Conservation (phyloP, 371 early-diverging fungal genomes). For the Mucor irregularis region DNA sequence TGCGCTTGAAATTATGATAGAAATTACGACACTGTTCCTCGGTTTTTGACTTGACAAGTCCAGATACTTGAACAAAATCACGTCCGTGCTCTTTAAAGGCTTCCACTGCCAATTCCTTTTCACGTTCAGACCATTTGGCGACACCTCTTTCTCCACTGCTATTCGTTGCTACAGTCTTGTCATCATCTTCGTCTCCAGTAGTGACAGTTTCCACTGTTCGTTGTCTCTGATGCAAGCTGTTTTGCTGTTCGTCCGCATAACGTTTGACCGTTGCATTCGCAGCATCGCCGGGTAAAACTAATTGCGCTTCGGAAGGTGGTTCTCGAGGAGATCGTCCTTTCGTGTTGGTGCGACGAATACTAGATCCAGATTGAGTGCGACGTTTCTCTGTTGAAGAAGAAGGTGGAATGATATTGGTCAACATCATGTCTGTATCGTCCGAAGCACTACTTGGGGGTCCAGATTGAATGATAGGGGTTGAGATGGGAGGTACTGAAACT, state of each 20-base stretch:
- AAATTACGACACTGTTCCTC: constrained; percentile 82
- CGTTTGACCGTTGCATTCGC: neutral
- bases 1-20: constrained; percentile 75
- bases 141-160: constrained; percentile 21
- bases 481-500: neutral
- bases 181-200: constrained; percentile 25
- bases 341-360: constrained; percentile 4
- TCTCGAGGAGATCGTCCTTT: constrained; percentile 36
- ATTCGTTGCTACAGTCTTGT: constrained; percentile 21
- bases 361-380: neutral
- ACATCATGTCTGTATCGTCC: constrained; percentile 21
- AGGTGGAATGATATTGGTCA: neutral
- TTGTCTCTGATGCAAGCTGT: no score
- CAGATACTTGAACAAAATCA: constrained; percentile 73
- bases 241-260: constrained; percentile 1
- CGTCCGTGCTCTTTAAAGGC: constrained; percentile 74
- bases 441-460: constrained; percentile 18
- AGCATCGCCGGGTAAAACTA: neutral
- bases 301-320: neutral
- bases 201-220: no score
- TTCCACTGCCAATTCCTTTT: constrained; percentile 73
- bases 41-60: constrained; percentile 74
- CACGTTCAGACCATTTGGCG: constrained; percentile 74
- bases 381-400: constrained; percentile 14
- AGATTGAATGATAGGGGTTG: neutral